Evolutionary conservation across 2,329 filamentous ascomycete species (phyloP).

Genomic region (Penicillium sp.): DNA sequence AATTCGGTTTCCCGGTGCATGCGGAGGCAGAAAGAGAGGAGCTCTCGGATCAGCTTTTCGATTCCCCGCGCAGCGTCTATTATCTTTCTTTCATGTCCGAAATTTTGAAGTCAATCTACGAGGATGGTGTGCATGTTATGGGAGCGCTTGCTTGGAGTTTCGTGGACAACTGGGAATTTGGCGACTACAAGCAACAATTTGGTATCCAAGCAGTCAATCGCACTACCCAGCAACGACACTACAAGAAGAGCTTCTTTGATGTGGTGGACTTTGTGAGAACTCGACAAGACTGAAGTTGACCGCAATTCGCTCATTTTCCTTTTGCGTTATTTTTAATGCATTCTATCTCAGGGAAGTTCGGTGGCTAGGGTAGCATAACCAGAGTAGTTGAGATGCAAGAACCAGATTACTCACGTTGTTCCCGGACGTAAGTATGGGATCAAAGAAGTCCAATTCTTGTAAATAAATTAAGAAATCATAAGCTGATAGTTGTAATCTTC

Average conservation of each 20-base stretch:
- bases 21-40: slow-evolving; percentile 45
- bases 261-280: slow-evolving; percentile 52
- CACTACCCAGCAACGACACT: slow-evolving; percentile 52
- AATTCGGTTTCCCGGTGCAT: slow-evolving; percentile 60
- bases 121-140: slow-evolving; percentile 56
- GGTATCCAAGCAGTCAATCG: slow-evolving; percentile 58
- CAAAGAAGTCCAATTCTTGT: neutral
- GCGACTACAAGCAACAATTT: slow-evolving; percentile 51
- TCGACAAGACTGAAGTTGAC: slow-evolving; percentile 6
- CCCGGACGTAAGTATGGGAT: neutral
- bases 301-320: neutral
- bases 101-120: slow-evolving; percentile 55
- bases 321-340: neutral
- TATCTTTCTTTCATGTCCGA: slow-evolving; percentile 57
- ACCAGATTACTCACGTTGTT: neutral
- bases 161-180: slow-evolving; percentile 58
- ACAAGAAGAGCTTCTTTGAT: slow-evolving; percentile 61
- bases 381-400: too few relatives aligned
- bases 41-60: slow-evolving; percentile 54
- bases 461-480: neutral
- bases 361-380: neutral
- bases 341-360: neutral
- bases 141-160: slow-evolving; percentile 57
- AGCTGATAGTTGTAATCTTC: neutral
- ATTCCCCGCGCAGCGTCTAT: slow-evolving; percentile 55